Evolutionary conservation across 2,329 filamentous ascomycete species (phyloP).

Genomic region (Cladophialophora yegresii): DNA sequence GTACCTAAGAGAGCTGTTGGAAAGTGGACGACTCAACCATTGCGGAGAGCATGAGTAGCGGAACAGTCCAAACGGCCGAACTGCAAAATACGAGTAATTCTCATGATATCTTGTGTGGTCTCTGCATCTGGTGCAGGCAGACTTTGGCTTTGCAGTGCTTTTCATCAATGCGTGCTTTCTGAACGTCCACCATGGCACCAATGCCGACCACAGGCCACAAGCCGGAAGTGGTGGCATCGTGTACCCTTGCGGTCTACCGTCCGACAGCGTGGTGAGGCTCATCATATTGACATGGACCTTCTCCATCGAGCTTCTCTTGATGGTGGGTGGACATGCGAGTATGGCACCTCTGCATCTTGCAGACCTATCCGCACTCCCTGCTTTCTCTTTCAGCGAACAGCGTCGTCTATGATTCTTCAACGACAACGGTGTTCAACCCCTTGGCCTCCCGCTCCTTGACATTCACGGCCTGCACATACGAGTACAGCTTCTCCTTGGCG

Average conservation of each 20-base stretch:
- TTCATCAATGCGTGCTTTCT: neutral
- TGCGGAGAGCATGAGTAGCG: neutral
- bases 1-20: neutral
- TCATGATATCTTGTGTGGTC: neutral
- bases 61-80: neutral
- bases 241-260: neutral
- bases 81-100: neutral
- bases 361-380: neutral
- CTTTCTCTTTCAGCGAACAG: neutral
- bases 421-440: conserved; percentile 89
- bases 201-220: neutral
- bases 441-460: conserved; percentile 86
- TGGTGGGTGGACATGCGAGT: neutral
- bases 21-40: neutral
- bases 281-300: neutral
- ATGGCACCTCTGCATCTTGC: neutral
- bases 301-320: neutral
- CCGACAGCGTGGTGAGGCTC: neutral
- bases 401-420: conserved; percentile 64
- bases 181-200: neutral
- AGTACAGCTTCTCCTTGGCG: conserved; percentile 99
- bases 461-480: conserved; percentile 99
- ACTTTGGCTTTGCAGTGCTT: neutral
- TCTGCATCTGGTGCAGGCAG: neutral
- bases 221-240: neutral